These are phyloP conservation scores for Kuraishia ogatae DNA, from an alignment of 805 yeast genomes.

Conservation along the genomic window DNA sequence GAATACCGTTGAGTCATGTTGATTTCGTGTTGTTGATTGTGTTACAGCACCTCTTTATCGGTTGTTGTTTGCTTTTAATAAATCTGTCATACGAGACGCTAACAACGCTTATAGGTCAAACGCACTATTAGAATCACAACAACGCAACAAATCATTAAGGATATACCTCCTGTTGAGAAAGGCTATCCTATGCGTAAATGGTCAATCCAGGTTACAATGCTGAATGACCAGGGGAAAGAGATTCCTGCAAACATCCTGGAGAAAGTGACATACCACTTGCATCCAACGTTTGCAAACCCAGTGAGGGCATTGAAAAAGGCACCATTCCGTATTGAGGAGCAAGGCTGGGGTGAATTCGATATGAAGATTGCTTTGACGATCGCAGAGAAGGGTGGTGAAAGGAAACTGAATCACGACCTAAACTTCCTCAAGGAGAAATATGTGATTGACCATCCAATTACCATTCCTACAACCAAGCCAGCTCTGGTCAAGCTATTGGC, in stretches of 20 bases:
- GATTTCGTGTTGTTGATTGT: too few relatives aligned
- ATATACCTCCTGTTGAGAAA: constrained; percentile 77
- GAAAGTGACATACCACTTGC: constrained; percentile 86
- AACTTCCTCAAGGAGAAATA: constrained; percentile 76
- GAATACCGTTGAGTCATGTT: too few relatives aligned
- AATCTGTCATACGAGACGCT: too few relatives aligned
- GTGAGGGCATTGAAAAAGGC: constrained; percentile 69
- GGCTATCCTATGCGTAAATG: constrained; percentile 93
- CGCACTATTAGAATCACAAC: constrained; percentile 87
- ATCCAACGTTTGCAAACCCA: constrained; percentile 92
- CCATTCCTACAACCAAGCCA: constrained; percentile 70
- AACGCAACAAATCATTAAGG: constrained; percentile 72
- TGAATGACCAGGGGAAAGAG: constrained; percentile 75
- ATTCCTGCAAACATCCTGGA: constrained; percentile 84
- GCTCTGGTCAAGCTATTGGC: constrained; percentile 61
- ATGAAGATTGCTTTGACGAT: constrained; percentile 70
- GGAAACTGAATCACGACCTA: constrained; percentile 80
- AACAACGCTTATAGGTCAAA: constrained; percentile 38
- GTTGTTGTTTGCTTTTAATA: too few relatives aligned
- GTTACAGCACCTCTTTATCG: too few relatives aligned
- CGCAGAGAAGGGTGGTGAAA: constrained; percentile 83
- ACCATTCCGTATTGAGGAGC: constrained; percentile 83
- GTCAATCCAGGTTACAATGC: constrained; percentile 68
- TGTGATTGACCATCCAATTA: constrained; percentile 66
- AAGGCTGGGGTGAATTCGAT: constrained; percentile 99